Conservation (phyloP, 192 early-diverging fungal genomes). For the Endogone sp. region DNA sequence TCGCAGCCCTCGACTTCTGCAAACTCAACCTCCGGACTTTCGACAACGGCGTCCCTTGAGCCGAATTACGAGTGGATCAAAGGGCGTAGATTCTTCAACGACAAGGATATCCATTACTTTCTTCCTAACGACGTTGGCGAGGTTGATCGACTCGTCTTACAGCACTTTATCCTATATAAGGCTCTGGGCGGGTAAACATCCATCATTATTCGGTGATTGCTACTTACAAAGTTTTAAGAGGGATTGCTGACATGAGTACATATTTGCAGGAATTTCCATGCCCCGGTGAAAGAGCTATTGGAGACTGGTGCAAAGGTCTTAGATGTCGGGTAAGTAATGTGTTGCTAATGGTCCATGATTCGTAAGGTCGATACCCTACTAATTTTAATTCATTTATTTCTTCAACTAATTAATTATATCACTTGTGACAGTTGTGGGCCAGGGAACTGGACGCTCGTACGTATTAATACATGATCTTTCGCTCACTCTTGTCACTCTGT, state of each 20-base stretch:
- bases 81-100: neutral
- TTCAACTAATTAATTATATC: no score
- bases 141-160: neutral
- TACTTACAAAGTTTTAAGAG: neutral
- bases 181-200: neutral
- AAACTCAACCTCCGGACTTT: neutral
- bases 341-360: no score
- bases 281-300: slow-evolving; percentile 20
- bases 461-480: neutral
- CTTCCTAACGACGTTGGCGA: neutral
- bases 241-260: neutral
- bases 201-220: neutral
- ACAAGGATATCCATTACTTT: slow-evolving; percentile 1
- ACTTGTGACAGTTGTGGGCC: neutral
- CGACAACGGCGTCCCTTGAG: neutral
- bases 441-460: neutral
- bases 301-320: slow-evolving; percentile 13
- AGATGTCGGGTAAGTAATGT: slow-evolving; percentile 20
- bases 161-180: neutral
- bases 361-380: neutral
- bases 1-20: neutral
- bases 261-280: neutral
- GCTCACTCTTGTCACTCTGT: neutral
- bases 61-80: neutral
- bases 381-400: neutral